Evolutionary conservation across 116 monocot genomes (phyloP).

Genomic region (Papilionanthe hybrid): DNA sequence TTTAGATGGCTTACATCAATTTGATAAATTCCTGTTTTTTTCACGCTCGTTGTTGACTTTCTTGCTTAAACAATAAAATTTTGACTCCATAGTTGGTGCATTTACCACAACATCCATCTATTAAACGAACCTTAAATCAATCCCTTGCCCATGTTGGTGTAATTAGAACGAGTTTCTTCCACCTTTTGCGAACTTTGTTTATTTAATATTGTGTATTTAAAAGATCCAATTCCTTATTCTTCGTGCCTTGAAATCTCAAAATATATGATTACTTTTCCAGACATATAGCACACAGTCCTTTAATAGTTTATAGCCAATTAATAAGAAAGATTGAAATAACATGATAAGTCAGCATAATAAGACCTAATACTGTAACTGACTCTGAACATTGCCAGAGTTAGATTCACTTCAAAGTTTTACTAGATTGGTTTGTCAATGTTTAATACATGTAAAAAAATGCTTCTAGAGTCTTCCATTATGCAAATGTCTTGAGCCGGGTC

Average conservation of each 20-base stretch:
- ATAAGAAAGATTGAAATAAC: background rate
- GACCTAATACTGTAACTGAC: background rate
- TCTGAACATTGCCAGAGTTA: background rate
- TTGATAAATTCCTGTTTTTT: background rate
- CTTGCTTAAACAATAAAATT: background rate
- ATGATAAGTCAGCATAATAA: background rate
- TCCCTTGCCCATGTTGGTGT: no score
- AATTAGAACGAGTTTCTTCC: background rate
- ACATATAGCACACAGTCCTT: background rate
- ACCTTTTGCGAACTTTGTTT: background rate
- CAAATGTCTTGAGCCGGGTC: no score
- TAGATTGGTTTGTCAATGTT: background rate
- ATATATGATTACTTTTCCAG: background rate
- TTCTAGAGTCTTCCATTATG: background rate
- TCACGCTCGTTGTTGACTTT: background rate
- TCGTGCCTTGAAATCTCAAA: background rate
- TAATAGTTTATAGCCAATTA: background rate
- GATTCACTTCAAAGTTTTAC: background rate
- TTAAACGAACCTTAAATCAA: background rate
- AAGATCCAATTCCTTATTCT: background rate
- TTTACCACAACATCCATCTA: background rate
- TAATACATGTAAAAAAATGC: background rate
- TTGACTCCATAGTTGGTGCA: background rate
- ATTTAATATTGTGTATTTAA: background rate
- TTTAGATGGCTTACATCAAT: conserved; percentile 6